Conservation (phyloP, 1,284 basidiomycete genomes). For the Austroboletus niveus region DNA sequence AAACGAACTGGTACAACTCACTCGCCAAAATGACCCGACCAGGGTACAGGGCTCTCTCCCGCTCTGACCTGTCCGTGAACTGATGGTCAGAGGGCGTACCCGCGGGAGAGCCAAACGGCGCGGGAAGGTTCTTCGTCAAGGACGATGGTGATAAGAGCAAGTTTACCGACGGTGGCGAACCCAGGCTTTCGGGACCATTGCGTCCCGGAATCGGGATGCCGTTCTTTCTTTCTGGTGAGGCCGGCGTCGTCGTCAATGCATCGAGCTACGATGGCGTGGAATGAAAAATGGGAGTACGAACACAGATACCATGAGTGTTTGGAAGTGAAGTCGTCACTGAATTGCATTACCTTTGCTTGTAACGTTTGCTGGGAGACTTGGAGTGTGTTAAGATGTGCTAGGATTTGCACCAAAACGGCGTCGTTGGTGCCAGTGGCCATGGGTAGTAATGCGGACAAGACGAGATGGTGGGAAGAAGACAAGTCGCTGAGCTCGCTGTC, state of each 20-base stretch:
- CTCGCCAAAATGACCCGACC: slow-evolving; percentile 80
- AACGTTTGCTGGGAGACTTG: slow-evolving; percentile 71
- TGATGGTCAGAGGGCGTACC: slow-evolving; percentile 20
- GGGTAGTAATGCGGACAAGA: neutral
- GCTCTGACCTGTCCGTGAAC: slow-evolving; percentile 52
- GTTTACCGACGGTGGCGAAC: slow-evolving; percentile 24
- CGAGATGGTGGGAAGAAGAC: slow-evolving; percentile 8
- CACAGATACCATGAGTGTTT: slow-evolving; percentile 1
- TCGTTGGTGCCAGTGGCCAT: slow-evolving; percentile 49
- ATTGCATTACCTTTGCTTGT: slow-evolving; percentile 59
- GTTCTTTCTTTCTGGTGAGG: slow-evolving; percentile 15
- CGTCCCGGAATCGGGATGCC: slow-evolving; percentile 27
- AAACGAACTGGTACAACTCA: slow-evolving; percentile 36
- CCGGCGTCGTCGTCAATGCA: slow-evolving; percentile 28
- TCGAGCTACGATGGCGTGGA: slow-evolving; percentile 35
- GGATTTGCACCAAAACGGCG: slow-evolving; percentile 68
- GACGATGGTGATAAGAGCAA: slow-evolving; percentile 27
- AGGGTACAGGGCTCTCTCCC: slow-evolving; percentile 74
- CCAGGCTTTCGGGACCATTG: slow-evolving; percentile 10
- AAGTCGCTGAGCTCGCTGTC: neutral
- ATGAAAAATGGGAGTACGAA: neutral
- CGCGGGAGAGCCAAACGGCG: slow-evolving; percentile 32
- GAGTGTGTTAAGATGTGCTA: slow-evolving; percentile 64
- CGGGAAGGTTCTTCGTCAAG: slow-evolving; percentile 22
- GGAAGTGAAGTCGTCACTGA: neutral